Evolutionary conservation across 306 rosid species (phyloP).

Genomic region (Prinsepia uniflora): DNA sequence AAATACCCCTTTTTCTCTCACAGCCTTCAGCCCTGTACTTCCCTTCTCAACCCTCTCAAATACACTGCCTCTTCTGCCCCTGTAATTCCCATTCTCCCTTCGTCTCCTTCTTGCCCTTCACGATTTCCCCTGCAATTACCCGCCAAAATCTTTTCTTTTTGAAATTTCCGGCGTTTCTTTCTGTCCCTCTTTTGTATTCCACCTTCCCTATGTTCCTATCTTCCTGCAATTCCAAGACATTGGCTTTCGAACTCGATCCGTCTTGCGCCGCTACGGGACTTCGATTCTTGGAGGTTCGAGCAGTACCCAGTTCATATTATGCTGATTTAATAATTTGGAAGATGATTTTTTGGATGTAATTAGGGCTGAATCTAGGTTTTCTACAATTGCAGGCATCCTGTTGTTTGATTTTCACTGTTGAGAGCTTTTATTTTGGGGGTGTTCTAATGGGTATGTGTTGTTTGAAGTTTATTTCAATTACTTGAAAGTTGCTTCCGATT

Average conservation of each 20-base stretch:
- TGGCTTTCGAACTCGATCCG: conserved; percentile 28
- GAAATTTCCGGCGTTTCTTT: conserved; percentile 34
- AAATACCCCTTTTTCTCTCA: conserved; percentile 70
- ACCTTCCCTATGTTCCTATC: background rate
- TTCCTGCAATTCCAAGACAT: conserved; percentile 15
- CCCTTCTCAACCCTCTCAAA: conserved; percentile 70
- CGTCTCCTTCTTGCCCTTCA: conserved; percentile 68
- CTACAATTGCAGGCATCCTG: conserved; percentile 12
- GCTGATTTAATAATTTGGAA: background rate
- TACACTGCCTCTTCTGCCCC: conserved; percentile 61
- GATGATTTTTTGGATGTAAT: conserved; percentile 11
- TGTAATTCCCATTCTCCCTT: conserved; percentile 46
- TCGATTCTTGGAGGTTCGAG: background rate
- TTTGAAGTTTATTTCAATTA: background rate
- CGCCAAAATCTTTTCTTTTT: conserved; percentile 60
- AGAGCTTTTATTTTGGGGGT: background rate
- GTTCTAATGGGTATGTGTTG: background rate
- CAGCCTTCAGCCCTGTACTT: conserved; percentile 54
- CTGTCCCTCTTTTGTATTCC: background rate
- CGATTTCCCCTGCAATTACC: conserved; percentile 74
- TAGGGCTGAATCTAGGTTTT: conserved; percentile 28
- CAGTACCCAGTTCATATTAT: conserved; percentile 19
- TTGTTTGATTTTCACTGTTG: background rate
- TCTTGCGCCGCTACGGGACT: conserved; percentile 18
- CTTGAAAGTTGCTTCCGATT: background rate